phyloP scores from a whole-genome alignment of 2,329 filamentous ascomycete species.

The Colletotrichum scovillei region DNA sequence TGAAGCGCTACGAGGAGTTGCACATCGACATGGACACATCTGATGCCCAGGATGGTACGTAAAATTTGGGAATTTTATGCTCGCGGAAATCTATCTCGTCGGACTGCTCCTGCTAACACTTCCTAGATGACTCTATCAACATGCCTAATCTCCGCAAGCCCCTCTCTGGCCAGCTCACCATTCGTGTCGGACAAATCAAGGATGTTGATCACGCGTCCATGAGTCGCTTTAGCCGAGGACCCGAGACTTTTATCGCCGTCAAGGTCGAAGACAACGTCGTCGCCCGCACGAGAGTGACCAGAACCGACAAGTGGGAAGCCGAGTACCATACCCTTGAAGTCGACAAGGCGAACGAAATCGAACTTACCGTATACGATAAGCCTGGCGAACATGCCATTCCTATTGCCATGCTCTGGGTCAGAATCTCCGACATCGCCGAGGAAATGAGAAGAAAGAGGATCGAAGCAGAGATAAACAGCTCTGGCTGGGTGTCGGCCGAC shows the following conservation, averaged over 20 bases:
- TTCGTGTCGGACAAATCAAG: conserved; percentile 88
- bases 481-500: conserved; percentile 97
- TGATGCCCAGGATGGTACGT: conserved; percentile 83
- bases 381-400: conserved; percentile 89
- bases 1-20: conserved; percentile 97
- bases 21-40: conserved; percentile 90
- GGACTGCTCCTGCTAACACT: conserved; percentile 39
- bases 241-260: conserved; percentile 94
- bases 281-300: conserved; percentile 85
- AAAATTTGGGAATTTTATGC: not conserved
- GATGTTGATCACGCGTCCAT: conserved; percentile 94
- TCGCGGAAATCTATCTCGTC: not conserved
- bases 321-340: conserved; percentile 94
- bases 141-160: conserved; percentile 95
- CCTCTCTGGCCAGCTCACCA: conserved; percentile 88
- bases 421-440: conserved; percentile 96
- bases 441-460: conserved; percentile 98
- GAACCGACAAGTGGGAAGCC: conserved; percentile 91
- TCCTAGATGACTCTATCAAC: conserved; percentile 92
- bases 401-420: conserved; percentile 94
- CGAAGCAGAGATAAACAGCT: conserved; percentile 92
- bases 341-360: conserved; percentile 98
- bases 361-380: conserved; percentile 97
- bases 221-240: conserved; percentile 85
- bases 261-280: conserved; percentile 97